Conservation (phyloP, 1,139 yeast species). For the Wickerhamomyces sp. region DNA sequence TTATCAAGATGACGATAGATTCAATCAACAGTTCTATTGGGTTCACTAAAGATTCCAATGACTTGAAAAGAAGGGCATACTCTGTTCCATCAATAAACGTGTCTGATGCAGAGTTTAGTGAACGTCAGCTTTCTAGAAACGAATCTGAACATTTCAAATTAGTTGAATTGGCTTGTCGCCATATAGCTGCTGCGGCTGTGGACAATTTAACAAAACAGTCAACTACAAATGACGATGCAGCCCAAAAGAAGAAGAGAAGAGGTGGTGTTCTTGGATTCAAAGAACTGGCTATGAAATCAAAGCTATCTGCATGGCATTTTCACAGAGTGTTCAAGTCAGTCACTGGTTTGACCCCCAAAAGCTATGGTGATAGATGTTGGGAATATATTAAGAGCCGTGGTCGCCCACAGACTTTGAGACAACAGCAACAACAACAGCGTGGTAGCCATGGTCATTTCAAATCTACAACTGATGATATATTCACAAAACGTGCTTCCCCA, state of each 20-base stretch:
- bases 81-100: constrained; percentile 23
- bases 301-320: constrained; percentile 90
- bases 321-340: constrained; percentile 85
- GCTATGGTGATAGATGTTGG: constrained; percentile 86
- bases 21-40: constrained; percentile 56
- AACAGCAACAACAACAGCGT: neutral
- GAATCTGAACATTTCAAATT: constrained; percentile 67
- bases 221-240: constrained; percentile 18
- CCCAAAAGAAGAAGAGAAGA: constrained; percentile 54
- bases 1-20: constrained; percentile 54
- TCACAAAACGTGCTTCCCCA: neutral
- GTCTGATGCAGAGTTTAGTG: constrained; percentile 14
- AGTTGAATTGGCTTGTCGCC: constrained; percentile 79
- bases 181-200: constrained; percentile 78
- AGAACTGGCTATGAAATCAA: constrained; percentile 81
- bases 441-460: constrained; percentile 16
- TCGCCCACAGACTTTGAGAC: constrained; percentile 18
- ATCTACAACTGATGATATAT: constrained; percentile 9
- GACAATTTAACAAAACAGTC: constrained; percentile 38
- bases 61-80: constrained; percentile 20
- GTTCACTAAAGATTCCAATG: constrained; percentile 38
- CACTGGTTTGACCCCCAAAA: constrained; percentile 82
- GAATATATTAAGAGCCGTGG: constrained; percentile 47
- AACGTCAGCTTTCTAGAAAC: constrained; percentile 38
- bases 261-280: constrained; percentile 89